These are phyloP conservation scores for Sesbania bispinosa DNA, from an alignment of 306 rosid genomes.

Conservation along the genomic window DNA sequence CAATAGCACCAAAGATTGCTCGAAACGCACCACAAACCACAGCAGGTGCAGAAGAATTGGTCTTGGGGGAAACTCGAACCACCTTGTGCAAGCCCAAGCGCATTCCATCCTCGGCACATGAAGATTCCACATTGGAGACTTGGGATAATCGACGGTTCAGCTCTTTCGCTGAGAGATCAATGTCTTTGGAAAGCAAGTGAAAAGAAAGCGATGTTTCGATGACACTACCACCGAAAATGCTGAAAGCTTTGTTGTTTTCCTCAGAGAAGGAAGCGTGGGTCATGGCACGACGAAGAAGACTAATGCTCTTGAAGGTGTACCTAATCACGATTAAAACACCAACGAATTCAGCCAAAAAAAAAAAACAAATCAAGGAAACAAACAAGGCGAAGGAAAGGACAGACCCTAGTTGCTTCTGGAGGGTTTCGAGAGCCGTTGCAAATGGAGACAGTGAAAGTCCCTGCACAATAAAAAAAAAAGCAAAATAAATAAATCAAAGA, in stretches of 20 bases:
- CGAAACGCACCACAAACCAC: slow-evolving; percentile 75
- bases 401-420: slow-evolving; percentile 52
- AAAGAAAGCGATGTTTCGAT: slow-evolving; percentile 46
- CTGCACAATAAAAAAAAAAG: not conserved
- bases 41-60: slow-evolving; percentile 49
- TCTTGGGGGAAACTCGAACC: slow-evolving; percentile 61
- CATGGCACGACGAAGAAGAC: slow-evolving; percentile 73
- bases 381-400: not conserved
- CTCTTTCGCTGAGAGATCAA: slow-evolving; percentile 50
- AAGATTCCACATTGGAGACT: slow-evolving; percentile 43
- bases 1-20: slow-evolving; percentile 68
- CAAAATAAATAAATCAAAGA: not conserved
- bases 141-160: slow-evolving; percentile 41
- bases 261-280: slow-evolving; percentile 80
- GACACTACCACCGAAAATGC: slow-evolving; percentile 47
- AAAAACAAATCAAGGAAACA: not conserved
- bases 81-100: slow-evolving; percentile 52
- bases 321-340: slow-evolving; percentile 17
- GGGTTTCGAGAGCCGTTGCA: slow-evolving; percentile 49
- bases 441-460: slow-evolving; percentile 39
- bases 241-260: slow-evolving; percentile 70
- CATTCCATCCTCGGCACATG: slow-evolving; percentile 48
- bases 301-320: slow-evolving; percentile 40
- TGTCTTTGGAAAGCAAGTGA: slow-evolving; percentile 33
- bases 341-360: not conserved